A percentile compares a stretch with the other conserved stretches of the same genome.
Conservation (phyloP, 2,329 filamentous ascomycete genomes). For the Ophiosphaerella herpotricha region DNA sequence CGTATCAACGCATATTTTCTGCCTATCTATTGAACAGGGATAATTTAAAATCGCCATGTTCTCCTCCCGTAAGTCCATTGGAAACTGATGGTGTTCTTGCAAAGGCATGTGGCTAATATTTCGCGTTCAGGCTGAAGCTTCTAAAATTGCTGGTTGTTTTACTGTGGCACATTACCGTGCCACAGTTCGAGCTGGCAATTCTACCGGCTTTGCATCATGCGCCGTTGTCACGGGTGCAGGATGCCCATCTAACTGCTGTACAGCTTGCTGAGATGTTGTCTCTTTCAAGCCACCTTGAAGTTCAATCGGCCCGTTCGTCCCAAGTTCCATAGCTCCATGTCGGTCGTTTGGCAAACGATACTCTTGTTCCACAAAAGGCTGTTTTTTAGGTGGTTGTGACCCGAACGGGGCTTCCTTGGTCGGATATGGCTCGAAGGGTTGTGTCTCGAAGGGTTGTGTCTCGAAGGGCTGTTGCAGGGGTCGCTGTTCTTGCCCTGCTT, state of each 20-base stretch:
- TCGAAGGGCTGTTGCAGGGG: neutral
- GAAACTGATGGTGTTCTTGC: no score
- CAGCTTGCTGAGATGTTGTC: neutral
- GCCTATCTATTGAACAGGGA: no score
- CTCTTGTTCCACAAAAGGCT: neutral
- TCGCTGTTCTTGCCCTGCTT: conserved; percentile 7
- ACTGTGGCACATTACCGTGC: neutral
- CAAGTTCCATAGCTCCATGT: neutral
- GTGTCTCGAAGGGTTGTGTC: neutral
- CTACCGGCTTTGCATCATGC: conserved; percentile 9
- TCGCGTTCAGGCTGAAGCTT: no score
- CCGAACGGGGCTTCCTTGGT: no score
- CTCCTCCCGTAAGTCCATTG: no score
- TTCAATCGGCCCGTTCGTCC: conserved; percentile 9
- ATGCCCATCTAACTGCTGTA: conserved; percentile 15
- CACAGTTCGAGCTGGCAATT: conserved; percentile 10
- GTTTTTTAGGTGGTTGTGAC: conserved; percentile 2
- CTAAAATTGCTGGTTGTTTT: no score
- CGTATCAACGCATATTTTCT: neutral
- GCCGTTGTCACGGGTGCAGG: conserved; percentile 4
- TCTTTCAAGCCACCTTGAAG: conserved; percentile 5
- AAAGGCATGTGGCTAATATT: no score
- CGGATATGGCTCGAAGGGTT: neutral
- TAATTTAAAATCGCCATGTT: no score
- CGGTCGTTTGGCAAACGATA: neutral